A percentile compares a stretch with the other conserved stretches of the same genome.
Conservation (phyloP, 495 filamentous ascomycete genomes). For the Tetracladium marchalianum region DNA sequence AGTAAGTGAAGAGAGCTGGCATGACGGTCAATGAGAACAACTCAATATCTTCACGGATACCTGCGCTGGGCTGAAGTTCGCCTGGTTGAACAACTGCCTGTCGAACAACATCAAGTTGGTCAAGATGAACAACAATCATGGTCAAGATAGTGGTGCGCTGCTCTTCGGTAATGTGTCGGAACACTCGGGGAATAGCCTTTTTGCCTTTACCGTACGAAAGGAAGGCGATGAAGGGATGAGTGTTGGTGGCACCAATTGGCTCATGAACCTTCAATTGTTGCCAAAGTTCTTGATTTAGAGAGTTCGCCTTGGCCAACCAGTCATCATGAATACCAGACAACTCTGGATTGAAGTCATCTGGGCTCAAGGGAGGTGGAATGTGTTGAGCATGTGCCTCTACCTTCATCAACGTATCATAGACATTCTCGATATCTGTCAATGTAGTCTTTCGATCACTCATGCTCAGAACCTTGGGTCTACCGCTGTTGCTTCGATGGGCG, state of each 20-base stretch:
- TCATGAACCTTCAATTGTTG: slow-evolving; percentile 78
- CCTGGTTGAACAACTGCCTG: slow-evolving; percentile 58
- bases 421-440: slow-evolving; percentile 72
- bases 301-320: slow-evolving; percentile 60
- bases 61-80: slow-evolving; percentile 56
- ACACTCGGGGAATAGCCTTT: slow-evolving; percentile 87
- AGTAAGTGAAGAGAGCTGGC: slow-evolving; percentile 75
- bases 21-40: slow-evolving; percentile 81
- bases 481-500: slow-evolving; percentile 11
- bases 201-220: slow-evolving; percentile 93
- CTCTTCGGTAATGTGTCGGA: slow-evolving; percentile 83
- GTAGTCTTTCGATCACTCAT: slow-evolving; percentile 71
- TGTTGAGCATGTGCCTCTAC: slow-evolving; percentile 91
- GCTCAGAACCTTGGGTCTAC: slow-evolving; percentile 16
- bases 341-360: slow-evolving; percentile 51
- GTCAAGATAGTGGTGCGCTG: slow-evolving; percentile 91
- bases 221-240: slow-evolving; percentile 95
- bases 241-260: slow-evolving; percentile 62
- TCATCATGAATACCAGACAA: slow-evolving; percentile 55
- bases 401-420: slow-evolving; percentile 80
- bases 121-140: slow-evolving; percentile 91
- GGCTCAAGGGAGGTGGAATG: slow-evolving; percentile 54
- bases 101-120: slow-evolving; percentile 81
- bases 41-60: slow-evolving; percentile 81
- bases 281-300: slow-evolving; percentile 78